phyloP scores from a whole-genome alignment of 768 basidiomycete species.

The Agaricus subrufescens region DNA sequence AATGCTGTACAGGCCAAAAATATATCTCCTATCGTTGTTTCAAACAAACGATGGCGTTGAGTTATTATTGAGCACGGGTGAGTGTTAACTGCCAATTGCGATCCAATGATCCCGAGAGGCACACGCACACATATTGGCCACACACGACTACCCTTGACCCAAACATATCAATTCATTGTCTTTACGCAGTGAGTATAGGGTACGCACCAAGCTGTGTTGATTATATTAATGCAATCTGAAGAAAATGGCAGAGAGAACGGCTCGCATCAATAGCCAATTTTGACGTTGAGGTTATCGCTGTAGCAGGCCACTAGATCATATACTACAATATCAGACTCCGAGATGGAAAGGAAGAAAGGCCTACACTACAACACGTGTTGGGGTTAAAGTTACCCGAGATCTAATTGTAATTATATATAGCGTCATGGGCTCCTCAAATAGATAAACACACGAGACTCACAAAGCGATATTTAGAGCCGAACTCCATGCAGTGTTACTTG shows the following conservation, averaged over 20 bases:
- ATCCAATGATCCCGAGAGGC: too few relatives aligned
- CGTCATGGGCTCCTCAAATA: neutral
- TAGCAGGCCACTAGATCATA: constrained; percentile 67
- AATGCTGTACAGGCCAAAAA: constrained; percentile 50
- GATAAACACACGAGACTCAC: constrained; percentile 28
- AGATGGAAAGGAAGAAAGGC: neutral
- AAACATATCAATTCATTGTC: too few relatives aligned
- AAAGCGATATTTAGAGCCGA: constrained; percentile 59
- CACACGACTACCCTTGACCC: too few relatives aligned
- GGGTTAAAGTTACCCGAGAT: constrained; percentile 78
- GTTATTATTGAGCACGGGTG: too few relatives aligned
- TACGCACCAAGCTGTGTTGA: too few relatives aligned
- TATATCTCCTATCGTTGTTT: constrained; percentile 70
- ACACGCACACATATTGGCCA: too few relatives aligned
- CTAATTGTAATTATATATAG: constrained; percentile 44
- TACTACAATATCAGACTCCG: constrained; percentile 3
- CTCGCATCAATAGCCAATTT: too few relatives aligned
- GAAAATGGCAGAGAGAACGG: too few relatives aligned
- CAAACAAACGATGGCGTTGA: too few relatives aligned
- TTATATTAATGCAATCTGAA: too few relatives aligned
- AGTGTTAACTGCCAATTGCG: too few relatives aligned
- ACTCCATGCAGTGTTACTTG: constrained; percentile 62
- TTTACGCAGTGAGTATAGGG: too few relatives aligned
- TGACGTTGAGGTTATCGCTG: constrained; percentile 17
- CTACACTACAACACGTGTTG: constrained; percentile 49